Evolutionary conservation across 805 yeast genomes (phyloP).

Genomic region (Candida peoriensis): DNA sequence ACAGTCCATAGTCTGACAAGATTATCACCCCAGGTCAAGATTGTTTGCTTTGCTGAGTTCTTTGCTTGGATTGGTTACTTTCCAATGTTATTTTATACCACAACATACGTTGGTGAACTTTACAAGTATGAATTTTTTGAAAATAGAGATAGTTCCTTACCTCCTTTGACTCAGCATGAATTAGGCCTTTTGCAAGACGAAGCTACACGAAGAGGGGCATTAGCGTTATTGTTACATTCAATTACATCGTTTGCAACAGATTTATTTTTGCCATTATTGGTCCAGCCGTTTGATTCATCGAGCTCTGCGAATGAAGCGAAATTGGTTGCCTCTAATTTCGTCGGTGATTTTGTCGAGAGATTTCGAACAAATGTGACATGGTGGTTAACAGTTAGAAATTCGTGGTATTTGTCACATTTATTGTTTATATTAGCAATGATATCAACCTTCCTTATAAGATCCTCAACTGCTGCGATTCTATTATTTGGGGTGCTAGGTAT

Average conservation of each 20-base stretch:
- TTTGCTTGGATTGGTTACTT: slow-evolving; percentile 69
- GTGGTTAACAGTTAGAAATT: slow-evolving; percentile 30
- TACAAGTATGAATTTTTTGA: slow-evolving; percentile 35
- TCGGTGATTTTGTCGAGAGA: slow-evolving; percentile 8
- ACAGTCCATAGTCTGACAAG: slow-evolving; percentile 31
- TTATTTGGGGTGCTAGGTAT: slow-evolving; percentile 51
- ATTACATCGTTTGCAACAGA: slow-evolving; percentile 41
- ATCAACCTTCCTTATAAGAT: slow-evolving; percentile 39
- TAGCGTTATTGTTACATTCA: slow-evolving; percentile 46
- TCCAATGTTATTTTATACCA: slow-evolving; percentile 59
- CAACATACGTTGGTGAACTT: slow-evolving; percentile 60
- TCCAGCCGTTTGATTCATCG: slow-evolving; percentile 27
- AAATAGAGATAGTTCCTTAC: slow-evolving; percentile 30
- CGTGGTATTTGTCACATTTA: slow-evolving; percentile 49
- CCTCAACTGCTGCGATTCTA: slow-evolving; percentile 38
- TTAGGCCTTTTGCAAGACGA: slow-evolving; percentile 36
- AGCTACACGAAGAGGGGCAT: slow-evolving; percentile 46
- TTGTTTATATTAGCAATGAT: slow-evolving; percentile 45
- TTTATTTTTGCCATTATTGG: slow-evolving; percentile 38
- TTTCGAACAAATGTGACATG: slow-evolving; percentile 11
- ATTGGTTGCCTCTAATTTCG: background rate
- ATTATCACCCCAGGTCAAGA: slow-evolving; percentile 45
- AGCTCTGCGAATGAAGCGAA: slow-evolving; percentile 10
- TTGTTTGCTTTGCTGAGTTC: slow-evolving; percentile 52
- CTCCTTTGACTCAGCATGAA: slow-evolving; percentile 33